These are phyloP conservation scores for Pulveroboletus ravenelii DNA, from an alignment of 768 basidiomycete species.

Conservation along the genomic window DNA sequence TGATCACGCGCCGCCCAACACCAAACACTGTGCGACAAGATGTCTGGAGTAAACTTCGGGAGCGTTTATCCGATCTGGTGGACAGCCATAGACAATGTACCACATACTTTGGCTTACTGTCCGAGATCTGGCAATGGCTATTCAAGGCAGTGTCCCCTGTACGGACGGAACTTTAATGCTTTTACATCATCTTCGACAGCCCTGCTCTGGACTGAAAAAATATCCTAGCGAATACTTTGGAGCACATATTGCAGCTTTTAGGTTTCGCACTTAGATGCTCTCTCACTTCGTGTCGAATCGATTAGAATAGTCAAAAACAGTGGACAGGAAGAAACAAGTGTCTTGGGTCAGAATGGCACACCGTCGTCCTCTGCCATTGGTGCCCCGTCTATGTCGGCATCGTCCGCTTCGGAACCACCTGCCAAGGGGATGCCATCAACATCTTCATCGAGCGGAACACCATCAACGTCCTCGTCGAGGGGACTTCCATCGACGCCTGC, in stretches of 20 bases:
- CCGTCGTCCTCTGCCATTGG: slow-evolving; percentile 35
- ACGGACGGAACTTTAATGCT: slow-evolving; percentile 26
- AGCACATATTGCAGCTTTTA: background rate
- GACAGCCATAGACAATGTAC: slow-evolving; percentile 21
- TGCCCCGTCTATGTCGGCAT: slow-evolving; percentile 24
- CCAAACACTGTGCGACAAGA: background rate
- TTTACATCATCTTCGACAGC: background rate
- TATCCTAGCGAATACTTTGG: background rate
- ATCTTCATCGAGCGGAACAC: slow-evolving; percentile 30
- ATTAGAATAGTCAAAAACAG: background rate
- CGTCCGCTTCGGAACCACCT: slow-evolving; percentile 13
- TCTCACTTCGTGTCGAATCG: background rate
- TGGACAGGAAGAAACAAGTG: background rate
- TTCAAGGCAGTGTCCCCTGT: slow-evolving; percentile 11
- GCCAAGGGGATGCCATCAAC: slow-evolving; percentile 38
- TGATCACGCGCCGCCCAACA: background rate
- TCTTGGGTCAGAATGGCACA: slow-evolving; percentile 29
- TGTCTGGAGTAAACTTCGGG: slow-evolving; percentile 12
- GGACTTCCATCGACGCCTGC: slow-evolving; percentile 37
- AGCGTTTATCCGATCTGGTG: slow-evolving; percentile 10
- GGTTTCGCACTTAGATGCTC: background rate
- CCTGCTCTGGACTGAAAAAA: background rate
- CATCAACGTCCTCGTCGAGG: slow-evolving; percentile 27
- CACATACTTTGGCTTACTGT: slow-evolving; percentile 14
- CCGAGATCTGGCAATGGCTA: slow-evolving; percentile 19